These are phyloP conservation scores for Aureococcus anophagefferens DNA, from an alignment of 108 stramenopile species.

Conservation along the genomic window DNA sequence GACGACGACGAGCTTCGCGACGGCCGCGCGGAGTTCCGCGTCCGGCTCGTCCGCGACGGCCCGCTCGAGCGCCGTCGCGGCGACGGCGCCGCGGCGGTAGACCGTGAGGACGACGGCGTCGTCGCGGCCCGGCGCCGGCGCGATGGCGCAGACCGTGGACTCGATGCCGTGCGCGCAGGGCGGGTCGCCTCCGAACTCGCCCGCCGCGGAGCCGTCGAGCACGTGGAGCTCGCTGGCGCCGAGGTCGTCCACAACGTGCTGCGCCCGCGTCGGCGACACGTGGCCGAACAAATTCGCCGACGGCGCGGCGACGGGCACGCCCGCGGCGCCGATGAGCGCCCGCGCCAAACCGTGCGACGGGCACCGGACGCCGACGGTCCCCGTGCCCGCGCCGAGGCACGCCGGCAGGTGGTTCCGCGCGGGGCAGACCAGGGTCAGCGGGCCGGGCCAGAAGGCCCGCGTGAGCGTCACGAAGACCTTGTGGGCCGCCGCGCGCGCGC, in stretches of 20 bases:
- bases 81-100: constrained; percentile 24
- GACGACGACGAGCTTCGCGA: neutral
- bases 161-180: constrained; percentile 52
- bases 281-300: constrained; percentile 96
- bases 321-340: constrained; percentile 57
- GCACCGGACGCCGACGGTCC: constrained; percentile 88
- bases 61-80: constrained; percentile 5
- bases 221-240: constrained; percentile 59
- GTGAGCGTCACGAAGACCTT: constrained; percentile 32
- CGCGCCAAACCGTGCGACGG: constrained; percentile 78
- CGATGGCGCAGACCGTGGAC: constrained; percentile 46
- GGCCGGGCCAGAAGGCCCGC: constrained; percentile 80
- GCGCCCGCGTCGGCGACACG: constrained; percentile 80
- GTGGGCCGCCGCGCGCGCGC: neutral
- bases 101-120: constrained; percentile 9
- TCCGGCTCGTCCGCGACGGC: too few relatives aligned
- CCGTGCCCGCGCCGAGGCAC: constrained; percentile 49
- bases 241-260: constrained; percentile 90
- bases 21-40: neutral
- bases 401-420: constrained; percentile 53
- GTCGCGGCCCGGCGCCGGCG: neutral
- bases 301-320: constrained; percentile 92
- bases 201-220: constrained; percentile 21
- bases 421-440: constrained; percentile 73
- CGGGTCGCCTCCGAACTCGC: neutral